Evolutionary conservation across 768 basidiomycete species (phyloP).

Genomic region (Tricholoma sp.): DNA sequence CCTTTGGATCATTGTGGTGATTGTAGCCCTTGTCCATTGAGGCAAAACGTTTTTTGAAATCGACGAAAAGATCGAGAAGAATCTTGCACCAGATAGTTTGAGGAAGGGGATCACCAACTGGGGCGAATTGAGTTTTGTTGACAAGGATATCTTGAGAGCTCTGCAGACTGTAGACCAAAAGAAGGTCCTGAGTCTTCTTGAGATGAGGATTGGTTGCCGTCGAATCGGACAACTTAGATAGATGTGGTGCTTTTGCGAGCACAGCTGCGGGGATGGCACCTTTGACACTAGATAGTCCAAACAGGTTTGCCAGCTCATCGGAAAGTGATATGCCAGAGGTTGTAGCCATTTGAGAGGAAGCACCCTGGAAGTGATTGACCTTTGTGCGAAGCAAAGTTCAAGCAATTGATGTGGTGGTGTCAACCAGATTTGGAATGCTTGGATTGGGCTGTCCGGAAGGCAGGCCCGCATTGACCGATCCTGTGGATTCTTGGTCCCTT

Average conservation of each 20-base stretch:
- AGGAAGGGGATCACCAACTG: neutral
- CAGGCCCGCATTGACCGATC: neutral
- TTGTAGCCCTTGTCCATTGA: too few species aligned
- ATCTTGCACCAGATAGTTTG: neutral
- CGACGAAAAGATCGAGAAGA: neutral
- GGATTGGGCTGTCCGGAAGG: neutral
- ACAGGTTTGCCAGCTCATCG: neutral
- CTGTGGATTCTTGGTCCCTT: neutral
- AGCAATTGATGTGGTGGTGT: neutral
- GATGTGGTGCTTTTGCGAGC: neutral
- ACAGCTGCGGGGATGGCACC: neutral
- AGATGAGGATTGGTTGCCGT: neutral
- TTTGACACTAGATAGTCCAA: neutral
- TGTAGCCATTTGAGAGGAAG: neutral
- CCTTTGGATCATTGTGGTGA: too few species aligned
- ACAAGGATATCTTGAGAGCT: neutral
- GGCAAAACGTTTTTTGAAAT: neutral
- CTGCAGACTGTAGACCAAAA: neutral
- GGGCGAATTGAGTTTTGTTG: neutral
- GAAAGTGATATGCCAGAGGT: neutral
- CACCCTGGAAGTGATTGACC: neutral
- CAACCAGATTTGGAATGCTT: neutral
- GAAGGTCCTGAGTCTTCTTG: neutral
- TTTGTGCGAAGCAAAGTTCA: neutral
- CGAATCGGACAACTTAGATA: neutral